Evolutionary conservation across 164 flowering plant species (phyloP).

Genomic region (Vitis rotundifolia): DNA sequence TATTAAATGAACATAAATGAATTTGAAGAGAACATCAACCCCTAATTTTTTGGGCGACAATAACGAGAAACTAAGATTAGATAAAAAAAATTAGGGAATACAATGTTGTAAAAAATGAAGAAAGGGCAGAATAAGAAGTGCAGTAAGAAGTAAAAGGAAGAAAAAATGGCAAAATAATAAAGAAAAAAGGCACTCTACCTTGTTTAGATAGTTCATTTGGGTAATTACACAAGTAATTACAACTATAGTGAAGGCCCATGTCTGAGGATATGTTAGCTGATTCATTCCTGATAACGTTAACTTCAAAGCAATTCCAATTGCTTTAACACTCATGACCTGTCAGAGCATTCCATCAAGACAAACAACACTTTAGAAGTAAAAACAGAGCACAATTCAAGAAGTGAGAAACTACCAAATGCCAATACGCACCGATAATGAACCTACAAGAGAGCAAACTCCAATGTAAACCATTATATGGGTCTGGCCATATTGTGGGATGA

Average conservation of each 20-base stretch:
- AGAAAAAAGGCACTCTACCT: constrained; percentile 28
- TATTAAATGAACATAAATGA: no score
- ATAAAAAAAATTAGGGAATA: not conserved
- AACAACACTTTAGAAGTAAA: not conserved
- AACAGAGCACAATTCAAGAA: not conserved
- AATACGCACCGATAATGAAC: constrained; percentile 52
- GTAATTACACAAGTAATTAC: constrained; percentile 51
- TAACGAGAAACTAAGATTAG: no score
- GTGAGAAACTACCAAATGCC: not conserved
- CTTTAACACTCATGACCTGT: constrained; percentile 73
- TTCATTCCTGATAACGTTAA: constrained; percentile 59
- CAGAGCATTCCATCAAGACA: constrained; percentile 4
- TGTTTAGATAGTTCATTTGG: constrained; percentile 68
- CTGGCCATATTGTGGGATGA: constrained; percentile 52
- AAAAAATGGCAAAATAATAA: not conserved
- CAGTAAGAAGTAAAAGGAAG: constrained; percentile 1
- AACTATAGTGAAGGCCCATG: constrained; percentile 55
- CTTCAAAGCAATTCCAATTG: constrained; percentile 65
- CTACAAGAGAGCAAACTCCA: constrained; percentile 58
- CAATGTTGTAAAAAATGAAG: not conserved
- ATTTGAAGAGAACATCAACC: no score
- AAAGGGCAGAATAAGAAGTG: not conserved
- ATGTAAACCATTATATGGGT: constrained; percentile 57
- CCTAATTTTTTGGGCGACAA: no score
- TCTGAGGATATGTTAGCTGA: constrained; percentile 57